Base-by-base conservation (phyloP, 1,284 basidiomycete species). In the Sphaerobolus stellatus region DNA sequence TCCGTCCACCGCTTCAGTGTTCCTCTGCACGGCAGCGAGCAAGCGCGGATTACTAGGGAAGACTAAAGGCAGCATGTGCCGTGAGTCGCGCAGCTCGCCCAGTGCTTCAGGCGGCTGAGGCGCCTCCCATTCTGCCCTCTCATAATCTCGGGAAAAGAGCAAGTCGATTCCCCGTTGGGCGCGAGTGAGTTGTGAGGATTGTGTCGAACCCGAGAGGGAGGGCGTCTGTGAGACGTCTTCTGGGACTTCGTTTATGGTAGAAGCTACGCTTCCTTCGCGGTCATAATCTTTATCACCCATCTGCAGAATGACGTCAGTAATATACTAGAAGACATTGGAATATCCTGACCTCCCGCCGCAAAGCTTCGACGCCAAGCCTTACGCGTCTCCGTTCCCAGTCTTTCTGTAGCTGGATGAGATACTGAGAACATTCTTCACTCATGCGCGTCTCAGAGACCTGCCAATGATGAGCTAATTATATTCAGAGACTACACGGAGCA, bases 321-420 rank as follows among this genome's bases (percentile, higher is more conserved):
- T n/a, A n/a, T n/a, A n/a, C n/a, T n/a, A n/a, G n/a, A n/a, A n/a
- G n/a, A 16, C 20, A 27, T 16, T 18, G 30, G 18, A 43, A 56
- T 27, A 18, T 25, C 50, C 68, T 53, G 58, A 88, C 86, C 78
- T 92, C 89, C 71, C 87, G 89, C 58, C 88, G 83, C 41, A 92
- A 71, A 5, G 85, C 84, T 66, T 91, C 86, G 5, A 92, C 88
- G 4, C 89, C 89, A 22, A 89, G 74, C 64, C 91, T 90, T 30
- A 95, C 83, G 27, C 92, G 78, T 68, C 90, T 86, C 56, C 90
- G 77, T 71, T 97, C 94, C 96, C 96, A 98, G 67, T 98, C 95
- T 64, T 92, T 92, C 70, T 97, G 94, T 11, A 98, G 75, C 64
- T 98, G 94, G 4, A 85, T 88, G 25, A 99, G 81, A 66, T 98